Evolutionary conservation across 2,329 filamentous ascomycete genomes (phyloP).

Genomic region (Lasiodiplodia theobromae): DNA sequence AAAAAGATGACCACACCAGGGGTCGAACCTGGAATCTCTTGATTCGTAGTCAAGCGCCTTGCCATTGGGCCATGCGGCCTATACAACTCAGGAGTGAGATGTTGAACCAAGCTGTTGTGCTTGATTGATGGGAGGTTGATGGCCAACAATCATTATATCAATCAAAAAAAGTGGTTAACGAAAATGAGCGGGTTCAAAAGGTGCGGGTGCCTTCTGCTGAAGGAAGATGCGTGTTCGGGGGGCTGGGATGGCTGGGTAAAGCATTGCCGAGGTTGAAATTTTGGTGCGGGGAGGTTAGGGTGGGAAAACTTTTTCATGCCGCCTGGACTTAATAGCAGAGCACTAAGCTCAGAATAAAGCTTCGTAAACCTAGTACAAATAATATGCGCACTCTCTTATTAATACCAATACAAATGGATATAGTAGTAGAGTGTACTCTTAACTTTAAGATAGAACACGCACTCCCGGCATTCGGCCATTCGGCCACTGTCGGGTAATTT

Average conservation of each 20-base stretch:
- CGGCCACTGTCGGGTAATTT: too few species aligned
- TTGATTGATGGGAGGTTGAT: neutral
- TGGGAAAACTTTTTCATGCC: neutral
- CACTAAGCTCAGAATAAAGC: too few species aligned
- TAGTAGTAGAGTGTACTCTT: too few species aligned
- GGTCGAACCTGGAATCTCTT: slow-evolving; percentile 48
- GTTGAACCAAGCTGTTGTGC: neutral
- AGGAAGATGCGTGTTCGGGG: neutral
- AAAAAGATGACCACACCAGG: slow-evolving; percentile 29
- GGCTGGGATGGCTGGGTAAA: neutral
- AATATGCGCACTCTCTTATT: too few species aligned
- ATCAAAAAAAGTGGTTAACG: neutral
- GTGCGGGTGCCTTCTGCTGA: neutral
- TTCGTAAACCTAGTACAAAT: too few species aligned
- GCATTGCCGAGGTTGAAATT: neutral
- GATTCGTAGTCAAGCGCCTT: slow-evolving; percentile 65
- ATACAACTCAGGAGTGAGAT: neutral
- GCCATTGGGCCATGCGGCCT: slow-evolving; percentile 59
- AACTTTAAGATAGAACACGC: too few species aligned
- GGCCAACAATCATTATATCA: neutral
- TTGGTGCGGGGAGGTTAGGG: neutral
- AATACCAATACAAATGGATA: too few species aligned
- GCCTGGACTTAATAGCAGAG: too few species aligned
- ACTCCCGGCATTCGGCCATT: too few species aligned
- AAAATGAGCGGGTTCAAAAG: neutral